Evolutionary conservation across 176 grass and related monocot species (phyloP).

Genomic region (Alloteropsis semialata): DNA sequence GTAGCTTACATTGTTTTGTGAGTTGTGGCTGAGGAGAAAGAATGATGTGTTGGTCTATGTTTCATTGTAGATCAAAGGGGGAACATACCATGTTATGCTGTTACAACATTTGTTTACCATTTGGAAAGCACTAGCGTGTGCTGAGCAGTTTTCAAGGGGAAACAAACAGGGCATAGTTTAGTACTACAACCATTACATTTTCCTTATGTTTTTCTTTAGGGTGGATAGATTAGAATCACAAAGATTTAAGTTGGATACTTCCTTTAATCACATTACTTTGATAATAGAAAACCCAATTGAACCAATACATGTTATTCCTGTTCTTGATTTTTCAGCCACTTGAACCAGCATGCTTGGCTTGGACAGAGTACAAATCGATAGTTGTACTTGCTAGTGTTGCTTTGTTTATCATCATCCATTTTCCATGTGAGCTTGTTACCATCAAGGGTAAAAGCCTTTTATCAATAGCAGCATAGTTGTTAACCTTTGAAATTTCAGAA

Average conservation of each 20-base stretch:
- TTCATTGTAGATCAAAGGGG: neutral
- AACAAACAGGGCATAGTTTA: neutral
- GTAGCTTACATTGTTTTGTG: neutral
- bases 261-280: neutral
- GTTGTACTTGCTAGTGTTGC: neutral
- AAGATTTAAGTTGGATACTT: neutral
- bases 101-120: constrained; percentile 5
- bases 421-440: neutral
- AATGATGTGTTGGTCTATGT: neutral
- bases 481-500: neutral
- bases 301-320: neutral
- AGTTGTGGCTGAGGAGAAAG: neutral
- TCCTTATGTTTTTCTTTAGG: neutral
- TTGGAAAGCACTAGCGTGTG: neutral
- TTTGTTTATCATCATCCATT: neutral
- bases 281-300: neutral
- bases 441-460: neutral
- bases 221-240: neutral
- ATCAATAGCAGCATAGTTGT: neutral
- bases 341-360: neutral
- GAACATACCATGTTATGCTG: neutral
- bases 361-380: neutral
- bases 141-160: neutral
- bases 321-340: neutral
- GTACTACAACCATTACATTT: neutral